Base-by-base conservation (phyloP, 805 yeast genomes). In the Starmerella stellata region DNA sequence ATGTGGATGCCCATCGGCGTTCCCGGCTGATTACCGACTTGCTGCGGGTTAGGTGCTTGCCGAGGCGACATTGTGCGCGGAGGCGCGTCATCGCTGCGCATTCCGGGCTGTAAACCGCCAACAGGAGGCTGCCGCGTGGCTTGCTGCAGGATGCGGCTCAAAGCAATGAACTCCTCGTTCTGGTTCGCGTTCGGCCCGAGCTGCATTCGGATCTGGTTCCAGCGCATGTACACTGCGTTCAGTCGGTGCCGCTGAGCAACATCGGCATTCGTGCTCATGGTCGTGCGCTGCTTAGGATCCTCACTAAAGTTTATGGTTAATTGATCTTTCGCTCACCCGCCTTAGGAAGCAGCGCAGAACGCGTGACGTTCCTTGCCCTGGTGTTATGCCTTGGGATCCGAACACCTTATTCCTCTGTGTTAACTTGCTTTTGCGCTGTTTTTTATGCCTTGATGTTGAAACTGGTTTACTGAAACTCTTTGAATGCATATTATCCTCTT, bases 141-240 rank as follows among this genome's bases (percentile, higher is more conserved):
- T 31, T 41, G 43, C 34, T 42, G 49, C 20, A 49, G 44, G 16
- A 39, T 27, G 19, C 42, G 47, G 38, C 49, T 37, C 21, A 46
- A 42, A 29, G 51, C 53, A 41, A 51, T 52, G 40, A 46, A 48
- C 46, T 54, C 54, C 29, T 52, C 56, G 41, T 44, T 47, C 30
- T 48, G 52, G 15, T 34, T n/a, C 17, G 41, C 55, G 15, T 44
- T 45, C 40, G 47, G 44, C 35, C 56, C 57, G 40, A 41, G 47
- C 44, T 47, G 49, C 33, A 38, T 27, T 36, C 48, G 46, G 36
- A 48, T 46, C 38, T 44, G 42, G 38, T 43, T 50, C 52, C 50
- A 47, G 36, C 53, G 53, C 35, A 44, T 41, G 48, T 44, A 43
- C 55, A 53, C 34, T 44, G 55, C 44, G 50, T 50, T 45, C 49